Evolutionary conservation across 2,329 filamentous ascomycete genomes (phyloP).

Genomic region (Apiospora aurea): DNA sequence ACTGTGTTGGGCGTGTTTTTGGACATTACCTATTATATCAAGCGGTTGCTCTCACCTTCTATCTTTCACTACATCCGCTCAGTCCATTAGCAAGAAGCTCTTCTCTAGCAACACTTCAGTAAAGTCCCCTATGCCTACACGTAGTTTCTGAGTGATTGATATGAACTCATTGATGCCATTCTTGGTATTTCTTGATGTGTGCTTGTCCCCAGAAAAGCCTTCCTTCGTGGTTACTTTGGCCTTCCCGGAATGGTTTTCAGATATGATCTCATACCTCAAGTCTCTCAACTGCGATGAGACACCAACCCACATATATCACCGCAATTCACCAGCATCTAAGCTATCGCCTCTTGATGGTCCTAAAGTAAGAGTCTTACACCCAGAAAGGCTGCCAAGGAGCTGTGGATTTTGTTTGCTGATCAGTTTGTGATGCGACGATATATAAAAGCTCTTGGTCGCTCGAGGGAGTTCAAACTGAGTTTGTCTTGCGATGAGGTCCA

Average conservation of each 20-base stretch:
- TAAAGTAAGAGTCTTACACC: background rate
- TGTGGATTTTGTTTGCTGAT: background rate
- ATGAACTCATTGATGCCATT: background rate
- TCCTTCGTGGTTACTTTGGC: background rate
- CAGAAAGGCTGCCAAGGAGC: background rate
- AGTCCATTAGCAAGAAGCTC: background rate
- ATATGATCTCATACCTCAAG: conserved; percentile 17
- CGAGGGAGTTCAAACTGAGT: background rate
- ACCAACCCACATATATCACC: background rate
- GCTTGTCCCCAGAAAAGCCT: background rate
- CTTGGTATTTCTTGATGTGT: background rate
- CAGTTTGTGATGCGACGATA: background rate
- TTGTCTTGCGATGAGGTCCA: background rate
- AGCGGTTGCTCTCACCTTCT: background rate
- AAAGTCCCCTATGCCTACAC: too few relatives aligned
- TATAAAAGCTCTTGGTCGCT: background rate
- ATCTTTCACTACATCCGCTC: background rate
- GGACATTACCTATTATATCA: background rate
- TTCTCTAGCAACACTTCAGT: too few relatives aligned
- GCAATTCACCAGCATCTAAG: background rate
- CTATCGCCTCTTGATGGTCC: background rate
- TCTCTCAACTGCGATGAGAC: background rate
- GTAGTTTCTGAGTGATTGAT: background rate
- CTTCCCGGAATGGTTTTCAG: background rate
- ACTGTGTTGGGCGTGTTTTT: background rate